These are phyloP conservation scores for Colletotrichum cordylinicola DNA, from an alignment of 2,329 filamentous ascomycete genomes.

Conservation along the genomic window DNA sequence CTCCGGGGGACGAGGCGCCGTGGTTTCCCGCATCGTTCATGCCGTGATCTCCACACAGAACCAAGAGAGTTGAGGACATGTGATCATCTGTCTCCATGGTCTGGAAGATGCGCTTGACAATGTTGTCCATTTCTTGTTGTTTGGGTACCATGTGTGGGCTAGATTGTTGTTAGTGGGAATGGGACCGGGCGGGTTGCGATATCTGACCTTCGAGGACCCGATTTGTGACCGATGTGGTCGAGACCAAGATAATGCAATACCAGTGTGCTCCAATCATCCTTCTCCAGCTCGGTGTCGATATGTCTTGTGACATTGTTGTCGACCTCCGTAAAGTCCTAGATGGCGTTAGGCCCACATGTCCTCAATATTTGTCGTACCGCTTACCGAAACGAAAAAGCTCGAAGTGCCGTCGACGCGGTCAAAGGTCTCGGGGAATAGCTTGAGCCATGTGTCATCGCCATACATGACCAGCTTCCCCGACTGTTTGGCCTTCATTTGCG, in stretches of 20 bases:
- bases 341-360: slow-evolving; percentile 20
- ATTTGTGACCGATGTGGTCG: slow-evolving; percentile 97
- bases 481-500: slow-evolving; percentile 81
- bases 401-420: slow-evolving; percentile 88
- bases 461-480: slow-evolving; percentile 88
- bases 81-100: slow-evolving; percentile 76
- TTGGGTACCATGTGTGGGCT: slow-evolving; percentile 93
- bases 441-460: slow-evolving; percentile 98
- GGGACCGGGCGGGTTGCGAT: not conserved
- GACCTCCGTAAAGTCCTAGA: slow-evolving; percentile 93
- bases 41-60: slow-evolving; percentile 94
- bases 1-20: slow-evolving; percentile 89
- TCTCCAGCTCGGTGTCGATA: slow-evolving; percentile 75
- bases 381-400: slow-evolving; percentile 96
- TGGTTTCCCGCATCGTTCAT: slow-evolving; percentile 99
- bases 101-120: slow-evolving; percentile 77
- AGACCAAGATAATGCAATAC: slow-evolving; percentile 94
- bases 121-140: slow-evolving; percentile 89
- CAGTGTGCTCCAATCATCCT: slow-evolving; percentile 89
- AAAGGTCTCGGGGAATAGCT: slow-evolving; percentile 91
- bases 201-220: slow-evolving; percentile 78
- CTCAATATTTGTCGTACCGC: slow-evolving; percentile 42
- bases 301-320: slow-evolving; percentile 97
- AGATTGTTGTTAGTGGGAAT: not conserved
- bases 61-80: slow-evolving; percentile 78